Evolutionary conservation across 2,329 filamentous ascomycete species (phyloP).

Genomic region (Talaromyces sp.): DNA sequence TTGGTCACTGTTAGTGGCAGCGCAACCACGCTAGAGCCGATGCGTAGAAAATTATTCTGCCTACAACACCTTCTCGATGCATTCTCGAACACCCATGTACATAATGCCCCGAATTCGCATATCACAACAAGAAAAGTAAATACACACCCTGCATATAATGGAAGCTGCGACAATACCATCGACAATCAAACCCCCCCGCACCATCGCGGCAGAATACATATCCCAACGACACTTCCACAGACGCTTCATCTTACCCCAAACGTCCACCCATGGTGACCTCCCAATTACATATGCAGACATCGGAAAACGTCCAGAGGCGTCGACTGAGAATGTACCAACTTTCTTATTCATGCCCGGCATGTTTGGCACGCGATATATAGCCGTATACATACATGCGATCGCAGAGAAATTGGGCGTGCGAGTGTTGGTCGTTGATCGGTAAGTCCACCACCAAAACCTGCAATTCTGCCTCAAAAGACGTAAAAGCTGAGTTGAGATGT

Average conservation of each 20-base stretch:
- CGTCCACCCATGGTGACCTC: constrained; percentile 22
- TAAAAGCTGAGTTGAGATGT: neutral
- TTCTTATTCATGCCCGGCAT: constrained; percentile 31
- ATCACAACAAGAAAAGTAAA: too few species aligned
- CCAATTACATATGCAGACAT: constrained; percentile 28
- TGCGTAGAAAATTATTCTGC: neutral
- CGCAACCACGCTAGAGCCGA: neutral
- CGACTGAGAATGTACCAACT: constrained; percentile 7
- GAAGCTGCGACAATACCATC: neutral
- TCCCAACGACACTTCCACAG: constrained; percentile 27
- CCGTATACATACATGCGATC: constrained; percentile 26
- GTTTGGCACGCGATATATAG: constrained; percentile 30
- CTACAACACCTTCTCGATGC: neutral
- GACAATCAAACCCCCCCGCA: neutral
- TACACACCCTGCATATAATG: too few species aligned
- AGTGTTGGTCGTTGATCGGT: constrained; percentile 28
- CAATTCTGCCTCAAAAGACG: neutral
- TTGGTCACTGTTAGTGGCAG: neutral
- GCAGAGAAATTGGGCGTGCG: constrained; percentile 28
- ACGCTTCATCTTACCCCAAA: constrained; percentile 23
- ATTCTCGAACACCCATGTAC: neutral
- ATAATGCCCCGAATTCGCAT: neutral
- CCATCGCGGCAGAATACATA: constrained; percentile 19
- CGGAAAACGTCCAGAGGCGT: constrained; percentile 17
- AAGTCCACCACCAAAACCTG: constrained; percentile 6